phyloP scores from a whole-genome alignment of 2,329 filamentous ascomycete species.

The Penicillium sp. region DNA sequence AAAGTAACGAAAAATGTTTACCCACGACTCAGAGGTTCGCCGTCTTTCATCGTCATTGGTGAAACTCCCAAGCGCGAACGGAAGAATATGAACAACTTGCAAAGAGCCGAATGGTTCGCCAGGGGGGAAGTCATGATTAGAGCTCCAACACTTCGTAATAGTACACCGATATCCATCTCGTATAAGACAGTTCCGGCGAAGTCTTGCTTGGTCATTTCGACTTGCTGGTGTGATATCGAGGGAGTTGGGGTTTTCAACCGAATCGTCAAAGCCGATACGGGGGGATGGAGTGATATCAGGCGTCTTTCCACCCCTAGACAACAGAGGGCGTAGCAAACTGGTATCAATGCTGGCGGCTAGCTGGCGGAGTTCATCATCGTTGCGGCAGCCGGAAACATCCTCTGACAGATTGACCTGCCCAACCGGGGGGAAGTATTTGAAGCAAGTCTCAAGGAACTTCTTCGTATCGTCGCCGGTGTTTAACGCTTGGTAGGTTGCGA shows the following conservation, averaged over 20 bases:
- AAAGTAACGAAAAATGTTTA: constrained; percentile 1
- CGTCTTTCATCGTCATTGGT: background rate
- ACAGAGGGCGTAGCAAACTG: background rate
- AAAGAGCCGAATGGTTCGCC: background rate
- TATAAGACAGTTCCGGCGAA: background rate
- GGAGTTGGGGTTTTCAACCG: background rate
- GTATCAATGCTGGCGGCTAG: constrained; percentile 4
- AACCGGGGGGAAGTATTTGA: constrained; percentile 1
- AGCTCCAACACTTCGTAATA: background rate
- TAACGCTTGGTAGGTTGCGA: background rate
- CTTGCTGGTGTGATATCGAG: background rate
- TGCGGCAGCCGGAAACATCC: background rate
- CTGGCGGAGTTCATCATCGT: background rate
- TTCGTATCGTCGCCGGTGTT: background rate
- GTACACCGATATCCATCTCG: background rate
- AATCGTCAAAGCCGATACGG: background rate
- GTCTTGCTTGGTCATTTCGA: background rate
- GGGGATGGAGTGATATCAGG: background rate
- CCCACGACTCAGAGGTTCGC: background rate
- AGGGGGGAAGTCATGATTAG: background rate
- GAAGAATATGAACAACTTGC: constrained; percentile 2
- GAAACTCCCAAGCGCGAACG: background rate
- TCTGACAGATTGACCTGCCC: too few species aligned
- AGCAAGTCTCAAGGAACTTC: constrained; percentile 2
- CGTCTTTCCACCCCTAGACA: background rate